Evolutionary conservation across 495 filamentous ascomycete genomes (phyloP).

Genomic region (Tuber indicum): DNA sequence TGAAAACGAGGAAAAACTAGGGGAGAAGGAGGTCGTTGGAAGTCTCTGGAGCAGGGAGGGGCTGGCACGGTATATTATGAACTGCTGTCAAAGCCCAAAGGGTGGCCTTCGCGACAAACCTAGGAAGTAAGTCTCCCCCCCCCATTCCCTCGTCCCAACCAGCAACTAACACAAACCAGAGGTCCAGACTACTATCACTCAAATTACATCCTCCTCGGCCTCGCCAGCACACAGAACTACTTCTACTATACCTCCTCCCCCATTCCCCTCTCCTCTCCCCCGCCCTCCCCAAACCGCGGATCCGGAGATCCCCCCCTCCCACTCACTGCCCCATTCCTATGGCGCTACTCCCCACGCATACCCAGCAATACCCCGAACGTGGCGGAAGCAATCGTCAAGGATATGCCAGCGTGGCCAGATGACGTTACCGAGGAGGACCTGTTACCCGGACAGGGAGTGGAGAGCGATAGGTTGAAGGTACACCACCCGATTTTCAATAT

Average conservation of each 20-base stretch:
- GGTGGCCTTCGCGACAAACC: constrained; percentile 94
- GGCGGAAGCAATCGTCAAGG: constrained; percentile 25
- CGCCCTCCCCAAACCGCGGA: constrained; percentile 20
- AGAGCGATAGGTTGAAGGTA: constrained; percentile 50
- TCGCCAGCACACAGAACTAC: constrained; percentile 72
- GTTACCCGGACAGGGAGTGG: constrained; percentile 43
- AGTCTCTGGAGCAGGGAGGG: constrained; percentile 77
- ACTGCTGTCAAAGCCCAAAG: constrained; percentile 69
- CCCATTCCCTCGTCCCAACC: neutral
- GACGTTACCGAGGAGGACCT: constrained; percentile 13
- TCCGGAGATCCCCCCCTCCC: constrained; percentile 40
- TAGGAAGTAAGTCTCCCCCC: constrained; percentile 58
- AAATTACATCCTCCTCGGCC: constrained; percentile 79
- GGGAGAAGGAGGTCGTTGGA: constrained; percentile 41
- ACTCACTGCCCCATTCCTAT: constrained; percentile 57
- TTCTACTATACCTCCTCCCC: constrained; percentile 55
- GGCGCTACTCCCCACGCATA: constrained; percentile 52
- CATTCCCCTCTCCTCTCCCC: neutral
- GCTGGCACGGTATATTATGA: constrained; percentile 77
- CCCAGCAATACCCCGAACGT: constrained; percentile 23
- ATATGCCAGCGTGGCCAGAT: constrained; percentile 31
- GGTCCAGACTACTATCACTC: constrained; percentile 82
- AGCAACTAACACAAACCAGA: constrained; percentile 45
- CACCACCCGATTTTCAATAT: constrained; percentile 84
- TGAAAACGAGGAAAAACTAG: constrained; percentile 28